These are phyloP conservation scores for Pterocarpus macrocarpus DNA, from an alignment of 306 rosid species.

Conservation along the genomic window DNA sequence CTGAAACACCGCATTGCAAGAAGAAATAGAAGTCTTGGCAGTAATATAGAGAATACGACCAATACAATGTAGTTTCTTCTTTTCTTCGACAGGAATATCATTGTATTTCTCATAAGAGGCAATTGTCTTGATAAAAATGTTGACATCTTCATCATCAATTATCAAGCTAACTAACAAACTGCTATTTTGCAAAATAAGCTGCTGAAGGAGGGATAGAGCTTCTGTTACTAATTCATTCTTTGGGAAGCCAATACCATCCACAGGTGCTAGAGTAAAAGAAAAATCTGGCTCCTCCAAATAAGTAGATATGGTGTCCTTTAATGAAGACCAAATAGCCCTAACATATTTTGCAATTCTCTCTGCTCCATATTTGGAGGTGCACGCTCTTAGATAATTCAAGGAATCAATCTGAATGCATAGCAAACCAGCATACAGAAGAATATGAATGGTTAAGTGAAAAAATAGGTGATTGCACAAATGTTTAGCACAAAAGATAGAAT, in stretches of 20 bases:
- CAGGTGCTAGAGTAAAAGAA: slow-evolving; percentile 55
- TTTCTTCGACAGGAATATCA: slow-evolving; percentile 68
- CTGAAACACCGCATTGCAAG: slow-evolving; percentile 72
- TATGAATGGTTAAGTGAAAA: slow-evolving; percentile 18
- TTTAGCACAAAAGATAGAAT: slow-evolving; percentile 28
- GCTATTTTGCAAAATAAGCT: slow-evolving; percentile 70
- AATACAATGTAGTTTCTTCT: slow-evolving; percentile 72
- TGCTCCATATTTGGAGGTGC: slow-evolving; percentile 77
- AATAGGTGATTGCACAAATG: slow-evolving; percentile 21
- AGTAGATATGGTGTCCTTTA: slow-evolving; percentile 70
- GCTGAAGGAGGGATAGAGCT: slow-evolving; percentile 77
- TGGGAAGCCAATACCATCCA: slow-evolving; percentile 67
- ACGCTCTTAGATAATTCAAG: slow-evolving; percentile 77
- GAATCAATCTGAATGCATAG: slow-evolving; percentile 79
- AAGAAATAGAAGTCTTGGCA: slow-evolving; percentile 67
- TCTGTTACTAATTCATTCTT: slow-evolving; percentile 72
- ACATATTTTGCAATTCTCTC: slow-evolving; percentile 82
- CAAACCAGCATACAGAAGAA: slow-evolving; percentile 40
- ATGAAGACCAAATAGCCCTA: slow-evolving; percentile 69
- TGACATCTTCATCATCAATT: slow-evolving; percentile 77
- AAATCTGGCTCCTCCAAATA: slow-evolving; percentile 64
- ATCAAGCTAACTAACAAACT: slow-evolving; percentile 64
- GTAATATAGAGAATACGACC: slow-evolving; percentile 73
- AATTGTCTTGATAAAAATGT: slow-evolving; percentile 59
- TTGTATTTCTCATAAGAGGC: slow-evolving; percentile 58